Conservation (phyloP, 306 rosid genomes). For the Canavalia gladiata region DNA sequence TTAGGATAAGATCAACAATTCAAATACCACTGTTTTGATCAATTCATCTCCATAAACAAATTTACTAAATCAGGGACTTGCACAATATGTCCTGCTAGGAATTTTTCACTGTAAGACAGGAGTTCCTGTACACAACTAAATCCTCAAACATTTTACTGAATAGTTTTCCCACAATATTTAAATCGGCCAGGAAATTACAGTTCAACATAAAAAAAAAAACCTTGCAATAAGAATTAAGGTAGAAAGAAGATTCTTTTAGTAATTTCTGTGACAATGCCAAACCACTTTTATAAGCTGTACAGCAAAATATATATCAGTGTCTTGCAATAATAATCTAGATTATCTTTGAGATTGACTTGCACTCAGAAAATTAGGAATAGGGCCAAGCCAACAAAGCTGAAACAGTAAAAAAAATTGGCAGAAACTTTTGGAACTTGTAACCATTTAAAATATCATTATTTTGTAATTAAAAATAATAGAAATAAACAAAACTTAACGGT, state of each 20-base stretch:
- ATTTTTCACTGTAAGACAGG: conserved; percentile 13
- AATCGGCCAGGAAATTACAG: conserved; percentile 1
- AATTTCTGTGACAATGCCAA: conserved; percentile 8
- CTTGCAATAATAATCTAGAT: neutral
- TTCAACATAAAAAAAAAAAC: conserved; percentile 6
- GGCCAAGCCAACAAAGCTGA: conserved; percentile 3
- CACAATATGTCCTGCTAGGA: conserved; percentile 10
- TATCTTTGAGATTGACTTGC: conserved; percentile 26
- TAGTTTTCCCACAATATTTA: conserved; percentile 19
- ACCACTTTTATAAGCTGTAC: conserved; percentile 15
- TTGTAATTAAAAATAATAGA: neutral
- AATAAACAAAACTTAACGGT: conserved; percentile 11
- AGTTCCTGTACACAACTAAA: conserved; percentile 3
- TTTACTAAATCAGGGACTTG: neutral
- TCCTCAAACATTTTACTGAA: conserved; percentile 5
- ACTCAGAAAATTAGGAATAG: conserved; percentile 21
- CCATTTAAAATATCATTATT: conserved; percentile 10
- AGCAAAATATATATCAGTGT: conserved; percentile 7
- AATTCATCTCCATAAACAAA: conserved; percentile 14
- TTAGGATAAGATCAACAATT: neutral
- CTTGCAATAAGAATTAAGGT: conserved; percentile 29
- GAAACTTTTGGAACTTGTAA: conserved; percentile 4
- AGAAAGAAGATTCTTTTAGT: neutral
- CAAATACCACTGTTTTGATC: conserved; percentile 15
- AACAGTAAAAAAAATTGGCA: conserved; percentile 3